These are phyloP conservation scores for Austroboletus novae-zelandiae DNA, from an alignment of 1,284 basidiomycete species.

Conservation along the genomic window DNA sequence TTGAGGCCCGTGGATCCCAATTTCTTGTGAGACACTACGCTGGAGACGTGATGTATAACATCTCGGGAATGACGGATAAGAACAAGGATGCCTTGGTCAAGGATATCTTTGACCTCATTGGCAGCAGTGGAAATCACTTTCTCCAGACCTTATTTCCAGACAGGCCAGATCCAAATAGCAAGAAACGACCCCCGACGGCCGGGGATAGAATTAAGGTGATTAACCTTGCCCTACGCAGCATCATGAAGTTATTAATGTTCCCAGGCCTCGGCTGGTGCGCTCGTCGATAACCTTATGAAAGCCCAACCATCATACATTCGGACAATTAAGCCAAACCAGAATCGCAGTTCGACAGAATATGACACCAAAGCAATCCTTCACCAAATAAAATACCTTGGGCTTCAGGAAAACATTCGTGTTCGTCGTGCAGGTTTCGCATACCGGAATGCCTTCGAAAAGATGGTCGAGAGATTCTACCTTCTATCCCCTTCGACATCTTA, in stretches of 20 bases:
- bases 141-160: slow-evolving; percentile 91
- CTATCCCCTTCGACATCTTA: slow-evolving; percentile 95
- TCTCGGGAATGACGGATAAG: slow-evolving; percentile 99
- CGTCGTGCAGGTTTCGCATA: slow-evolving; percentile 98
- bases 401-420: slow-evolving; percentile 98
- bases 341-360: slow-evolving; percentile 90
- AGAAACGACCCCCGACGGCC: slow-evolving; percentile 97
- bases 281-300: slow-evolving; percentile 95
- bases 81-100: slow-evolving; percentile 98
- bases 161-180: slow-evolving; percentile 92
- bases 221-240: slow-evolving; percentile 6
- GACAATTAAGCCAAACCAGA: slow-evolving; percentile 99
- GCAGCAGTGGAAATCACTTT: slow-evolving; percentile 78
- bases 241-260: background rate
- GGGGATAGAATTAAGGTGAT: slow-evolving; percentile 94
- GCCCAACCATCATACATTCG: slow-evolving; percentile 98
- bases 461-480: slow-evolving; percentile 97
- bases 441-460: slow-evolving; percentile 96
- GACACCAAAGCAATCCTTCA: slow-evolving; percentile 94
- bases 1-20: slow-evolving; percentile 87
- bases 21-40: slow-evolving; percentile 95
- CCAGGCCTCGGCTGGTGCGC: slow-evolving; percentile 84
- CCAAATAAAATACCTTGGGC: slow-evolving; percentile 98
- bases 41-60: slow-evolving; percentile 98
- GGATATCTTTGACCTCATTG: slow-evolving; percentile 90